Evolutionary conservation across 2,329 filamentous ascomycete species (phyloP).

Genomic region (Sporothrix brasiliensis): DNA sequence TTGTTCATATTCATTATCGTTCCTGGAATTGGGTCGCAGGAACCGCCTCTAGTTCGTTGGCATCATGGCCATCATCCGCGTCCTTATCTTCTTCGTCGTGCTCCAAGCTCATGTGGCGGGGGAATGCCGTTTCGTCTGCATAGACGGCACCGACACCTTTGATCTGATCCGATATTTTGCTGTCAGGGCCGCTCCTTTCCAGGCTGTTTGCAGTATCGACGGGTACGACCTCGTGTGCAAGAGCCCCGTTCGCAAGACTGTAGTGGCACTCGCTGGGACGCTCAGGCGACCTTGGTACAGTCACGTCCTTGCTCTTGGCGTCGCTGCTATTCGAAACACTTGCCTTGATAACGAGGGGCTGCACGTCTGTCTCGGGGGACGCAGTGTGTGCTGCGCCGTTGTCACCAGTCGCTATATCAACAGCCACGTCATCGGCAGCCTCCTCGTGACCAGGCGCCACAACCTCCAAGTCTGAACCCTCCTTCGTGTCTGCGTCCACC

Average conservation of each 20-base stretch:
- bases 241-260: neutral
- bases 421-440: neutral
- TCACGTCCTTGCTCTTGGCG: neutral
- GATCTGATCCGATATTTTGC: neutral
- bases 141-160: constrained; percentile 14
- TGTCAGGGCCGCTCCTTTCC: neutral
- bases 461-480: neutral
- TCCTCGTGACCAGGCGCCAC: neutral
- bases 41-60: neutral
- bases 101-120: neutral
- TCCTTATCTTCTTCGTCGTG: neutral
- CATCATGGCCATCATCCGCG: neutral
- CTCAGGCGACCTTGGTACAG: neutral
- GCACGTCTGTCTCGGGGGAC: neutral
- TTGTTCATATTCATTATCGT: constrained; percentile 1
- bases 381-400: neutral
- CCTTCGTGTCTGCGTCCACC: neutral
- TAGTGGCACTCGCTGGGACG: neutral
- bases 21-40: neutral
- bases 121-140: neutral
- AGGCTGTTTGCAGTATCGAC: neutral
- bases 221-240: neutral
- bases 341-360: neutral
- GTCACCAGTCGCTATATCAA: neutral
- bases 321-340: neutral